Conservation (phyloP, 352 stramenopile species). For the Peronosclerospora sorghi region DNA sequence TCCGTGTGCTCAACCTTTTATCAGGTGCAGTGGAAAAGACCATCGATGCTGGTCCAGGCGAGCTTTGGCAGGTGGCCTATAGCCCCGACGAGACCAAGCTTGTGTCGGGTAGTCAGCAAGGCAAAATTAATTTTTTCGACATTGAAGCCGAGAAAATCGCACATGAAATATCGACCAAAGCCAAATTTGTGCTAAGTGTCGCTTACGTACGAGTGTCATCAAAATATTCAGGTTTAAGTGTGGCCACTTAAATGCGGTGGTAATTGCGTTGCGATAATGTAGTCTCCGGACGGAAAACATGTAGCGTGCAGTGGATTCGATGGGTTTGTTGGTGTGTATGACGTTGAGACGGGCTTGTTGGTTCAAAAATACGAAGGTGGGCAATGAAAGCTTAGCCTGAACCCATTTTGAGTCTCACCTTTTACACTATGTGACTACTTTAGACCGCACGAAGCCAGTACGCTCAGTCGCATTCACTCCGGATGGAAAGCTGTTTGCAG, state of each 20-base stretch:
- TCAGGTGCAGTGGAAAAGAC: slow-evolving; percentile 67
- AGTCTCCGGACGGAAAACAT: slow-evolving; percentile 77
- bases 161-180: slow-evolving; percentile 55
- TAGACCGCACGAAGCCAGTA: slow-evolving; percentile 82
- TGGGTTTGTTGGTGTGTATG: slow-evolving; percentile 79
- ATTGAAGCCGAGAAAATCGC: slow-evolving; percentile 68
- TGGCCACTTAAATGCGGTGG: slow-evolving; percentile 1
- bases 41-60: slow-evolving; percentile 75
- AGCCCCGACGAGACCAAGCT: slow-evolving; percentile 74
- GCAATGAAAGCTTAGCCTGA: not conserved
- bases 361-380: slow-evolving; percentile 83
- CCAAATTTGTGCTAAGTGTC: slow-evolving; percentile 72
- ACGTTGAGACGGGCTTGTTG: slow-evolving; percentile 59
- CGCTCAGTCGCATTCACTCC: slow-evolving; percentile 75
- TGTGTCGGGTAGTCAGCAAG: slow-evolving; percentile 70
- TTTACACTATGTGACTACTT: slow-evolving; percentile 1
- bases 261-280: not conserved
- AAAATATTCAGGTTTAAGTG: not conserved
- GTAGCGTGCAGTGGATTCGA: slow-evolving; percentile 74
- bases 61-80: slow-evolving; percentile 84
- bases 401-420: slow-evolving; percentile 1
- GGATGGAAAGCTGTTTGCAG: slow-evolving; percentile 81
- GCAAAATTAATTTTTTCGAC: slow-evolving; percentile 84
- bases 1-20: slow-evolving; percentile 67
- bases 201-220: slow-evolving; percentile 39